Conservation (phyloP, 2,329 filamentous ascomycete genomes). For the Ascomycota sp. region DNA sequence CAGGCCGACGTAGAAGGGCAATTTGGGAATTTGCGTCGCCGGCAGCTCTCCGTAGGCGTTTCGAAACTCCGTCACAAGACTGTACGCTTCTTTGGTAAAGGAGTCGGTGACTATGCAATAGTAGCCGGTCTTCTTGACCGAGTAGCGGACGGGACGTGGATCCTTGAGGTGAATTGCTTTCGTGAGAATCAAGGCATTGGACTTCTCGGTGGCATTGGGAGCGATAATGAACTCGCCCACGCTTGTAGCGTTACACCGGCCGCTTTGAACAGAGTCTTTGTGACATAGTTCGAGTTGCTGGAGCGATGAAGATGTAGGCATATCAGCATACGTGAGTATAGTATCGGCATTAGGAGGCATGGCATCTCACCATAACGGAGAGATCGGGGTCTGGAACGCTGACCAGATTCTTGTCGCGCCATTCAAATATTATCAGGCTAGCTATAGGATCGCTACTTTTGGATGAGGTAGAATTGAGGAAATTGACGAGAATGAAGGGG, state of each 20-base stretch:
- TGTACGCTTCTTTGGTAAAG: slow-evolving; percentile 47
- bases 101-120: slow-evolving; percentile 73
- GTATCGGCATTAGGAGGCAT: slow-evolving; percentile 14
- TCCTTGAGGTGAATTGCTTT: slow-evolving; percentile 64
- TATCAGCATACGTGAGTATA: background rate
- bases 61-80: slow-evolving; percentile 68
- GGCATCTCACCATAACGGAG: slow-evolving; percentile 2
- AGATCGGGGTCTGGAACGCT: slow-evolving; percentile 39
- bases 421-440: slow-evolving; percentile 82
- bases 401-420: slow-evolving; percentile 62
- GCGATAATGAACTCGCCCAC: slow-evolving; percentile 68
- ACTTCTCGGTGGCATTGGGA: slow-evolving; percentile 48
- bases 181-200: slow-evolving; percentile 52
- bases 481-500: slow-evolving; percentile 72
- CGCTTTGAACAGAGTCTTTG: slow-evolving; percentile 40
- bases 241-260: slow-evolving; percentile 54
- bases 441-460: slow-evolving; percentile 46
- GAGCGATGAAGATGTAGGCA: background rate
- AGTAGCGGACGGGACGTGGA: slow-evolving; percentile 53
- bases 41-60: slow-evolving; percentile 93
- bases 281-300: slow-evolving; percentile 45
- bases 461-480: slow-evolving; percentile 36
- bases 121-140: slow-evolving; percentile 76
- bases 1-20: slow-evolving; percentile 89
- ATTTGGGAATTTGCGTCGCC: slow-evolving; percentile 83